Evolutionary conservation across 805 yeast genomes (phyloP).

Genomic region (Wickerhamiella parazyma): DNA sequence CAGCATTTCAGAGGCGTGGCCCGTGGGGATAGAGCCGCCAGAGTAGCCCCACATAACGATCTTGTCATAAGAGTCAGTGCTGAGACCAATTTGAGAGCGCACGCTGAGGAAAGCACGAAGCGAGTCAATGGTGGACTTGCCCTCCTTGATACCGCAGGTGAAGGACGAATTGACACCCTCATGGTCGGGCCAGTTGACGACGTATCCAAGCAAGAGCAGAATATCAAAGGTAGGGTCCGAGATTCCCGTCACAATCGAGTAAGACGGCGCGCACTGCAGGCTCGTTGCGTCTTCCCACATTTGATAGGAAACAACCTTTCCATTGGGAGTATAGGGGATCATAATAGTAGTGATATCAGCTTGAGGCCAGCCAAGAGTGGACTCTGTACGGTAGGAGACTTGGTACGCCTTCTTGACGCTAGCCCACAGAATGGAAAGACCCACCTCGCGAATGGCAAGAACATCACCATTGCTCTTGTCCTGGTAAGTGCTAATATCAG

Average conservation of each 20-base stretch:
- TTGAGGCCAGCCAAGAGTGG: slow-evolving; percentile 9
- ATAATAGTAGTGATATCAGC: slow-evolving; percentile 14
- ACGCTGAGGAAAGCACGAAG: slow-evolving; percentile 19
- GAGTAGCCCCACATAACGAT: slow-evolving; percentile 22
- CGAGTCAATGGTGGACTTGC: slow-evolving; percentile 22
- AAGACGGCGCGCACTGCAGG: slow-evolving; percentile 19
- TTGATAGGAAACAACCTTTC: slow-evolving; percentile 17
- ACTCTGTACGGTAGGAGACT: slow-evolving; percentile 11
- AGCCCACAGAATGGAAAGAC: slow-evolving; percentile 12
- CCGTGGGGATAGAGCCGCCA: slow-evolving; percentile 20
- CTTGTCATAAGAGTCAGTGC: slow-evolving; percentile 4
- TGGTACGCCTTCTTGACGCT: slow-evolving; percentile 10
- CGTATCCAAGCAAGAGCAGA: slow-evolving; percentile 15
- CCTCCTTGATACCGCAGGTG: slow-evolving; percentile 19
- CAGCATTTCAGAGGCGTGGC: slow-evolving; percentile 19
- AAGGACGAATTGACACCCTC: slow-evolving; percentile 17
- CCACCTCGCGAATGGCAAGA: slow-evolving; percentile 11
- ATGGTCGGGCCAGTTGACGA: slow-evolving; percentile 20
- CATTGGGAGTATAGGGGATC: slow-evolving; percentile 8
- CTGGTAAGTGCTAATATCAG: slow-evolving; percentile 6
- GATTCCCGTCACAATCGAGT: slow-evolving; percentile 12
- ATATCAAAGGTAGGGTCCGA: slow-evolving; percentile 12
- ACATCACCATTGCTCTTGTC: slow-evolving; percentile 14
- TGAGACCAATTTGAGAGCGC: slow-evolving; percentile 10
- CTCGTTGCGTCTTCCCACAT: slow-evolving; percentile 17